A percentile compares a stretch with the other conserved stretches of the same genome.
Evolutionary conservation across 2,329 filamentous ascomycete genomes (phyloP).

Genomic region (Tolypocladium endophyticum): DNA sequence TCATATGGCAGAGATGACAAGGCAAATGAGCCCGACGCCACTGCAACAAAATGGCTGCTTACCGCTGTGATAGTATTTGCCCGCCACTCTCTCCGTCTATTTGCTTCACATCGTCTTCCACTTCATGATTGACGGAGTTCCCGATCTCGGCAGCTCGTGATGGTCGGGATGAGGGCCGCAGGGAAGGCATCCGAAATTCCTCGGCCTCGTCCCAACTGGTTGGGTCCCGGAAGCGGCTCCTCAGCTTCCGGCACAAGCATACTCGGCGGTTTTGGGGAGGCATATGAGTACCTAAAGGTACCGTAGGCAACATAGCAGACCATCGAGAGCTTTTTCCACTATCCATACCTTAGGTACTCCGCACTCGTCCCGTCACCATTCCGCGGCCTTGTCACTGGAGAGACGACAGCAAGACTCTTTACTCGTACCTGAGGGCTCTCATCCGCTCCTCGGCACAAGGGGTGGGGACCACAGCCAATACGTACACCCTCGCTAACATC

Average conservation of each 20-base stretch:
- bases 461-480: neutral
- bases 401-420: neutral
- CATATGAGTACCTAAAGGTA: neutral
- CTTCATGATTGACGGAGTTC: neutral
- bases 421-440: neutral
- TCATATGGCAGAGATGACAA: neutral
- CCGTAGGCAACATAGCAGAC: neutral
- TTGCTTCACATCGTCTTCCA: neutral
- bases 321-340: neutral
- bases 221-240: neutral
- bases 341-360: too few relatives aligned
- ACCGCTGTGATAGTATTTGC: neutral
- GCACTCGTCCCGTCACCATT: neutral
- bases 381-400: neutral
- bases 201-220: neutral
- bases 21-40: neutral
- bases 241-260: neutral
- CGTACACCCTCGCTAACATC: constrained; percentile 1
- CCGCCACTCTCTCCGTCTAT: neutral
- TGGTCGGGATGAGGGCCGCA: neutral
- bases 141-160: neutral
- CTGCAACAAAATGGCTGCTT: neutral
- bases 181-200: neutral
- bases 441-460: neutral
- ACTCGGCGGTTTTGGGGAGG: neutral